Percentiles rank a stretch among this genome's conserved stretches.
These are phyloP conservation scores for Echium plantagineum DNA, from an alignment of 257 asterid species.

Conservation along the genomic window DNA sequence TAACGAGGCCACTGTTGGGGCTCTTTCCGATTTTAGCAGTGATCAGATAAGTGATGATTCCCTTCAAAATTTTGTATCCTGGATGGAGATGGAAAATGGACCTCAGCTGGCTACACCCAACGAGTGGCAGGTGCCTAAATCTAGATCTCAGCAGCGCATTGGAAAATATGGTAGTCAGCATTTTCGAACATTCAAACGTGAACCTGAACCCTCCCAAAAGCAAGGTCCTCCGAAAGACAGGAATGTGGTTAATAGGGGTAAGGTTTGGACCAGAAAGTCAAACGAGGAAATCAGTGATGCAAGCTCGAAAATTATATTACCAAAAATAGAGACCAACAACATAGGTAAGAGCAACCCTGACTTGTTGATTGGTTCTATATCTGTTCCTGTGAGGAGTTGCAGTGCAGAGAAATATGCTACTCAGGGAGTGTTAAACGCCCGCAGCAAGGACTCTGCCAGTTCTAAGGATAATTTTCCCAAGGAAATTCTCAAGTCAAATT, in stretches of 20 bases:
- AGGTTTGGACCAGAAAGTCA: conserved; percentile 69
- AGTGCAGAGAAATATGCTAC: conserved; percentile 13
- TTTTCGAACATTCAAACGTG: conserved; percentile 36
- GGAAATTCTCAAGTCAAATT: conserved; percentile 21
- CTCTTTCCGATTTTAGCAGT: conserved; percentile 22
- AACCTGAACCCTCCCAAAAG: conserved; percentile 44
- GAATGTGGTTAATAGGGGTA: conserved; percentile 27
- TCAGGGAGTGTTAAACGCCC: conserved; percentile 8
- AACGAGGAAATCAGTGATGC: conserved; percentile 33
- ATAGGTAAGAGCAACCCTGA: conserved; percentile 34
- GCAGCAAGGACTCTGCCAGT: conserved; percentile 22
- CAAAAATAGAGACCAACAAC: conserved; percentile 24
- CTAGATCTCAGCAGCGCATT: conserved; percentile 42
- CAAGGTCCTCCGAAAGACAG: conserved; percentile 36
- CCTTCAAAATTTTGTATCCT: conserved; percentile 32
- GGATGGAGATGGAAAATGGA: conserved; percentile 21
- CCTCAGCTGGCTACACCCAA: conserved; percentile 13
- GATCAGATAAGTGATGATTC: conserved; percentile 22
- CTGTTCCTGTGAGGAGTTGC: conserved; percentile 36
- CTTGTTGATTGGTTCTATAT: conserved; percentile 74
- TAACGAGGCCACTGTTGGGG: conserved; percentile 33
- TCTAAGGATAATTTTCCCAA: conserved; percentile 22
- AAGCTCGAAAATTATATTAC: conserved; percentile 20
- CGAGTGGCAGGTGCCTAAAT: conserved; percentile 50
- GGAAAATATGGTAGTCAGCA: conserved; percentile 33